A percentile compares a stretch with the other conserved stretches of the same genome.
Evolutionary conservation across 2,329 filamentous ascomycete genomes (phyloP).

Genomic region (Ascochyta pisi): DNA sequence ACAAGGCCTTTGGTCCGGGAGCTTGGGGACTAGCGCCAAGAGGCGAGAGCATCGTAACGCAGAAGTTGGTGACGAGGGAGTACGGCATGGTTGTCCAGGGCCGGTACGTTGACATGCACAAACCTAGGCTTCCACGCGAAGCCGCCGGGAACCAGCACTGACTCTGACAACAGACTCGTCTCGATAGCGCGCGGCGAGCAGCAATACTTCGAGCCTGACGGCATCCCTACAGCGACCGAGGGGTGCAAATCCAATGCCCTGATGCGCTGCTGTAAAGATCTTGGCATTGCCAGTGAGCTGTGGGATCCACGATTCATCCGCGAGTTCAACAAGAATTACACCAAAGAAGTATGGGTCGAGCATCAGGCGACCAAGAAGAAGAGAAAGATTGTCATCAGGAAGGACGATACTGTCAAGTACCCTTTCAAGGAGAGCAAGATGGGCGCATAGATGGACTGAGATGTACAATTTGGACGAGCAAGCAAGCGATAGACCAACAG

Average conservation of each 20-base stretch:
- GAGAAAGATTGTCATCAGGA: slow-evolving; percentile 84
- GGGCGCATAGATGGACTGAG: slow-evolving; percentile 4
- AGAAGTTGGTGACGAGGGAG: slow-evolving; percentile 82
- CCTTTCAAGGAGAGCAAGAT: slow-evolving; percentile 63
- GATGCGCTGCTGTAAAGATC: slow-evolving; percentile 97
- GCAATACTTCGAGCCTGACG: slow-evolving; percentile 87
- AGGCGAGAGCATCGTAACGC: slow-evolving; percentile 84
- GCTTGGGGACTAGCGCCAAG: slow-evolving; percentile 93
- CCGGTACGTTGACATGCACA: slow-evolving; percentile 63
- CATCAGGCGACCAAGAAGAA: slow-evolving; percentile 86
- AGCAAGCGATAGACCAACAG: background rate
- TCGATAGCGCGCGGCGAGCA: slow-evolving; percentile 94
- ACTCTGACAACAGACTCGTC: slow-evolving; percentile 70
- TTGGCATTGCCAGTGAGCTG: slow-evolving; percentile 91
- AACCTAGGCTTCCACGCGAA: background rate
- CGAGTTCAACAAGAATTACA: slow-evolving; percentile 76
- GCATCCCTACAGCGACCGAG: slow-evolving; percentile 92
- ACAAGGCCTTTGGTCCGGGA: slow-evolving; percentile 89
- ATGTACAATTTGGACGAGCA: background rate
- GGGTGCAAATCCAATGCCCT: slow-evolving; percentile 97
- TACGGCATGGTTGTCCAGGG: slow-evolving; percentile 91
- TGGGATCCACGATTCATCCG: slow-evolving; percentile 95
- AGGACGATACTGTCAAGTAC: slow-evolving; percentile 76
- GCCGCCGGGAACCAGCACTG: background rate
- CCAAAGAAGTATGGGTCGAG: slow-evolving; percentile 87